A percentile compares a stretch with the other conserved stretches of the same genome.
Evolutionary conservation across 2,329 filamentous ascomycete species (phyloP).

Genomic region (Truncatella angustata): DNA sequence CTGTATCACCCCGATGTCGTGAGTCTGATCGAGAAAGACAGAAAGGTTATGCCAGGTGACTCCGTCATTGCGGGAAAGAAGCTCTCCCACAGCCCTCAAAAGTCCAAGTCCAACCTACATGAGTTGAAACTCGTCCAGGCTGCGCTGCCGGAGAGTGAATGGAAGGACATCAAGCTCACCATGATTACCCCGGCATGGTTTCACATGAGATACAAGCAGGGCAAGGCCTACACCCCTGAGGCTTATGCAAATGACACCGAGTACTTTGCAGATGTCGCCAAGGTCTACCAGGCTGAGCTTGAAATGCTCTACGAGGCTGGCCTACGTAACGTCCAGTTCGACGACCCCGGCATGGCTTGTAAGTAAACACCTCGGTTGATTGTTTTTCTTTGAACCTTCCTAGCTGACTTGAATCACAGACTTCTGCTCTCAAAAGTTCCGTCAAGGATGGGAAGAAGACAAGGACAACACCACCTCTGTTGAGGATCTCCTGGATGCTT

Average conservation of each 20-base stretch:
- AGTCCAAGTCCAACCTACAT: constrained; percentile 46
- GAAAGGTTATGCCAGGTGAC: constrained; percentile 55
- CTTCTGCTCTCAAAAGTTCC: constrained; percentile 72
- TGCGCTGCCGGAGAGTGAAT: constrained; percentile 43
- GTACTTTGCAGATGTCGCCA: constrained; percentile 64
- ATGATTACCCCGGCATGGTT: constrained; percentile 54
- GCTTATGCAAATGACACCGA: constrained; percentile 57
- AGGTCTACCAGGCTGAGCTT: constrained; percentile 64
- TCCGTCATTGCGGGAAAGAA: constrained; percentile 51
- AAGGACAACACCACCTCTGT: constrained; percentile 64
- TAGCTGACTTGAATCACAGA: constrained; percentile 42
- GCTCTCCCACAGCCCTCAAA: constrained; percentile 40
- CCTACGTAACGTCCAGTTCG: constrained; percentile 65
- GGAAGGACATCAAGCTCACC: constrained; percentile 52
- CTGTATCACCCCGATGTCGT: constrained; percentile 56
- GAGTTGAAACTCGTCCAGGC: constrained; percentile 48
- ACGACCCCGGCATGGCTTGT: constrained; percentile 68
- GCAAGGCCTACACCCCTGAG: constrained; percentile 52
- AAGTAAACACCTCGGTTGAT: constrained; percentile 35
- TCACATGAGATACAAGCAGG: constrained; percentile 58
- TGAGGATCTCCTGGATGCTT: constrained; percentile 70
- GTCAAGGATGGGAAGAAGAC: constrained; percentile 67
- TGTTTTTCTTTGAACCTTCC: not conserved
- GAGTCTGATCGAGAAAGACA: constrained; percentile 49
- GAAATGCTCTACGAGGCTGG: constrained; percentile 60